Conservation (phyloP, 345 rosid genomes). For the Zanthoxylum bungeanum region DNA sequence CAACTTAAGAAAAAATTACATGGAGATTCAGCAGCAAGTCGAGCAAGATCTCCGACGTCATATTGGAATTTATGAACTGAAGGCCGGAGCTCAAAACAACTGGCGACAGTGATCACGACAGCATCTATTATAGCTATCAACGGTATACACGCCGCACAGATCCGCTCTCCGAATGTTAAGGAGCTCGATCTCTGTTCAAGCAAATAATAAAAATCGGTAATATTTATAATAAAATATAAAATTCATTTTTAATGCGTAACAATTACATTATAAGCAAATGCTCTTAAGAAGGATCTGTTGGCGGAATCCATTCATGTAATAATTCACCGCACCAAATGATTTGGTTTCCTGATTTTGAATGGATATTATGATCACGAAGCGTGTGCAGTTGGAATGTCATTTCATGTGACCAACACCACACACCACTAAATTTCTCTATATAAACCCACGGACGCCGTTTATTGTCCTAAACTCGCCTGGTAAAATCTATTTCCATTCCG, state of each 20-base stretch:
- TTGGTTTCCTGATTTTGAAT: too few relatives aligned
- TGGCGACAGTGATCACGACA: conserved; percentile 30
- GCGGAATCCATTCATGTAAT: background rate
- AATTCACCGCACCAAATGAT: too few relatives aligned
- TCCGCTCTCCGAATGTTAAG: conserved; percentile 54
- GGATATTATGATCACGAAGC: too few relatives aligned
- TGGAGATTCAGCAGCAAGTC: conserved; percentile 58
- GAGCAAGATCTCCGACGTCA: conserved; percentile 33
- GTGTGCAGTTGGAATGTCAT: too few relatives aligned
- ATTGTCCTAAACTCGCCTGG: too few relatives aligned
- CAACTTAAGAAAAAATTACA: conserved; percentile 32
- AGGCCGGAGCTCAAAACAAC: conserved; percentile 41
- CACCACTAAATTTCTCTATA: too few relatives aligned
- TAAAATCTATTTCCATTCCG: too few relatives aligned
- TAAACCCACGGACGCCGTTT: too few relatives aligned
- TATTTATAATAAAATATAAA: background rate
- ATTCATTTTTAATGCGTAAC: background rate
- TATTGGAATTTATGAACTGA: conserved; percentile 8
- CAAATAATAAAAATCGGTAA: background rate
- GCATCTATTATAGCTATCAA: conserved; percentile 49
- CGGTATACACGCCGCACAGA: conserved; percentile 65
- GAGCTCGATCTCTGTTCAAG: conserved; percentile 49
- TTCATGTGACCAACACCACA: too few relatives aligned
- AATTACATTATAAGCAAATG: background rate
- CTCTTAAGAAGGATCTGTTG: background rate